phyloP scores from a whole-genome alignment of 2,329 filamentous ascomycete species.

The Aphanoascus verrucosus region DNA sequence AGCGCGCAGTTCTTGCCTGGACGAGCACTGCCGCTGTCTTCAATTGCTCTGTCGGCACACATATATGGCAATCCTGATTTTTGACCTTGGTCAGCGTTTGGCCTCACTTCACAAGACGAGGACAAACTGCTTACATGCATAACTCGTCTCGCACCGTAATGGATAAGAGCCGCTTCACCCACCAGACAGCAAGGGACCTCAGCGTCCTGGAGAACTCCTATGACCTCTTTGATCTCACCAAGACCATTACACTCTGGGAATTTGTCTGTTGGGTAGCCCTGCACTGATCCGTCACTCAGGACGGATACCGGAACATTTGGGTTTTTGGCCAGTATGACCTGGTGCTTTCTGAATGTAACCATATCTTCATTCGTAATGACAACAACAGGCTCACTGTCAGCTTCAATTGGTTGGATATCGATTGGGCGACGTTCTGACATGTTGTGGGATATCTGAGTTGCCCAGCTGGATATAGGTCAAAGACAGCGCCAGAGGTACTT shows the following conservation, averaged over 20 bases:
- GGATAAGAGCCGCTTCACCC: constrained; percentile 13
- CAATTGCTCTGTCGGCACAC: too few relatives aligned
- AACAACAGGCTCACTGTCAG: not conserved
- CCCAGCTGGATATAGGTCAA: too few relatives aligned
- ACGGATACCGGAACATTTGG: not conserved
- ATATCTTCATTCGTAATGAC: not conserved
- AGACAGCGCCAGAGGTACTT: too few relatives aligned
- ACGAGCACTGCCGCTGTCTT: too few relatives aligned
- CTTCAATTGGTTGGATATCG: not conserved
- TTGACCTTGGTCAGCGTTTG: too few relatives aligned
- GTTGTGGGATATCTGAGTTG: too few relatives aligned
- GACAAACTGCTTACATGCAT: constrained; percentile 9
- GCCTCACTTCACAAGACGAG: constrained; percentile 13
- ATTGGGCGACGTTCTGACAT: too few relatives aligned
- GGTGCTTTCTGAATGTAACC: not conserved
- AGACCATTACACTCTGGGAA: not conserved
- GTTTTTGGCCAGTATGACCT: not conserved
- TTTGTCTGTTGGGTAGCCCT: not conserved
- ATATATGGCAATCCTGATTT: too few relatives aligned
- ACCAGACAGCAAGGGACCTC: constrained; percentile 14
- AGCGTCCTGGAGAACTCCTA: constrained; percentile 12
- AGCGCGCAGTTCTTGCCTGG: constrained; percentile 12
- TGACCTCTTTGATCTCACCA: constrained; percentile 1
- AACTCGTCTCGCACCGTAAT: constrained; percentile 14
- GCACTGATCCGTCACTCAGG: not conserved